phyloP scores from a whole-genome alignment of 768 basidiomycete genomes.

The Lanmaoa rubissima region DNA sequence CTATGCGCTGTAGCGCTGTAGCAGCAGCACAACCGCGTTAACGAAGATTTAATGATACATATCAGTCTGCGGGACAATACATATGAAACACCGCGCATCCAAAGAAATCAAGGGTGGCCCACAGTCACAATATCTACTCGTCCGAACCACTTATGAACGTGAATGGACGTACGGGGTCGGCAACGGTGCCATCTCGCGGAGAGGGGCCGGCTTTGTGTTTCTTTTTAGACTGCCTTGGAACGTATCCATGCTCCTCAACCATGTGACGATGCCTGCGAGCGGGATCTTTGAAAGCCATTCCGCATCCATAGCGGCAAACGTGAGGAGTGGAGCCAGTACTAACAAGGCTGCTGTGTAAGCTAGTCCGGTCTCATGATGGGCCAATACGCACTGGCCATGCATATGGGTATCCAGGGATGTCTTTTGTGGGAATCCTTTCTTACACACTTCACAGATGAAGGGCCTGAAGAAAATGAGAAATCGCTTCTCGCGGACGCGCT shows the following conservation, averaged over 20 bases:
- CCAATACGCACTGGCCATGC: constrained; percentile 46
- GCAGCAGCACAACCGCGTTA: constrained; percentile 3
- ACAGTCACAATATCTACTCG: constrained; percentile 15
- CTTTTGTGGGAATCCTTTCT: constrained; percentile 57
- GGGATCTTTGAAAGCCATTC: constrained; percentile 59
- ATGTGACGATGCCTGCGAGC: constrained; percentile 63
- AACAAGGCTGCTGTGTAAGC: constrained; percentile 12
- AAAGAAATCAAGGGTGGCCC: constrained; percentile 1
- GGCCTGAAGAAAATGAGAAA: constrained; percentile 38
- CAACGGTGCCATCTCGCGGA: constrained; percentile 23
- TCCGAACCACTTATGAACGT: constrained; percentile 31
- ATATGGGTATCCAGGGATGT: constrained; percentile 58
- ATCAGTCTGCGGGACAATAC: constrained; percentile 17
- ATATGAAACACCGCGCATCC: constrained; percentile 20
- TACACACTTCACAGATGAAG: constrained; percentile 50
- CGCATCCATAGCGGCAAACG: constrained; percentile 50
- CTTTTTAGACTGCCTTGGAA: constrained; percentile 44
- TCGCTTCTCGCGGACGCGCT: constrained; percentile 4
- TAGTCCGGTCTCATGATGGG: not conserved
- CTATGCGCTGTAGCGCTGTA: constrained; percentile 13
- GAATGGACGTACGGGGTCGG: constrained; percentile 33
- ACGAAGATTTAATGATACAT: constrained; percentile 27
- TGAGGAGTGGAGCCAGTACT: constrained; percentile 61
- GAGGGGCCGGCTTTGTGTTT: constrained; percentile 40
- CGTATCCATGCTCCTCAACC: constrained; percentile 49